A percentile compares a stretch with the other conserved stretches of the same genome.
These are phyloP conservation scores for Alloteropsis angusta DNA, from an alignment of 202 grass and related monocot species.

Conservation along the genomic window DNA sequence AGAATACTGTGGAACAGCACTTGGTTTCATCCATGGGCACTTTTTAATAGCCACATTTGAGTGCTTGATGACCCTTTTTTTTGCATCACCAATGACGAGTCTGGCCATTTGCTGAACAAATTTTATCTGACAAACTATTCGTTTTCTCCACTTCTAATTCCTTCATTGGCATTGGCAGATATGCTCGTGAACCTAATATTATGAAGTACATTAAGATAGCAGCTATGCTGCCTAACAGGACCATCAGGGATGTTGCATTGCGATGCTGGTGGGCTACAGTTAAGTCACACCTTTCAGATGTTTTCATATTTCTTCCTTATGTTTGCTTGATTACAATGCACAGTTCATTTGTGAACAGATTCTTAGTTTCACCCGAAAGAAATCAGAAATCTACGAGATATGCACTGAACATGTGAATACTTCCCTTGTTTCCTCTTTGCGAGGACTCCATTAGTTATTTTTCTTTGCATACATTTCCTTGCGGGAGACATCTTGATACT, in stretches of 20 bases:
- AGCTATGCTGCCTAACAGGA: constrained; percentile 75
- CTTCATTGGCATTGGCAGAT: constrained; percentile 37
- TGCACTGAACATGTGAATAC: not conserved
- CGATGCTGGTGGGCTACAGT: constrained; percentile 73
- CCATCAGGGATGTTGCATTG: constrained; percentile 90
- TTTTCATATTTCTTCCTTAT: not conserved
- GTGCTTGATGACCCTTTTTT: not conserved
- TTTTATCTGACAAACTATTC: not conserved
- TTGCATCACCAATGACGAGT: not conserved
- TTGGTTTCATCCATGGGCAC: not conserved
- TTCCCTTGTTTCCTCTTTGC: not conserved
- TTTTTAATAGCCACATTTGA: not conserved
- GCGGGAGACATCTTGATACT: not conserved
- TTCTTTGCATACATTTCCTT: not conserved
- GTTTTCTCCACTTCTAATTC: constrained; percentile 5
- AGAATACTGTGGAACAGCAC: not conserved
- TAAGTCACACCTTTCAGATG: constrained; percentile 35
- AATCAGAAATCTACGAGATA: not conserved
- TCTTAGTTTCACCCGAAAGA: not conserved
- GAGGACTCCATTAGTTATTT: not conserved
- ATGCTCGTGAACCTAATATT: constrained; percentile 60
- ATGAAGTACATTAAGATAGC: constrained; percentile 94
- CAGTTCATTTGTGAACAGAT: not conserved
- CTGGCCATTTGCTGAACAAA: not conserved
- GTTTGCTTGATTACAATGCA: not conserved